Evolutionary conservation across 257 asterid species (phyloP).

Genomic region (Nicotiana tabacum): DNA sequence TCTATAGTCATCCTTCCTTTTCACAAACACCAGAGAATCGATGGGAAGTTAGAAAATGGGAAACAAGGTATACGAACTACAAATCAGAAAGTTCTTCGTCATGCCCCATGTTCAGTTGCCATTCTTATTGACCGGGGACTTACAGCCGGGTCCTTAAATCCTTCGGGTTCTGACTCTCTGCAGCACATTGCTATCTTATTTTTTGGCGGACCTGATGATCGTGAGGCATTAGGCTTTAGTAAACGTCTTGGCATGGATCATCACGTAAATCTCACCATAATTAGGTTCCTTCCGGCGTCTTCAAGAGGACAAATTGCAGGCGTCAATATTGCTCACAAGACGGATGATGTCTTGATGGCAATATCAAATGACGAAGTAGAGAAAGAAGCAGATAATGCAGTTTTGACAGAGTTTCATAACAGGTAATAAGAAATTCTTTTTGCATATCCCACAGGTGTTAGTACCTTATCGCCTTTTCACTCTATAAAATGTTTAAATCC

Average conservation of each 20-base stretch:
- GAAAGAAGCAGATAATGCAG: slow-evolving; percentile 53
- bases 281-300: slow-evolving; percentile 62
- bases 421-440: slow-evolving; percentile 39
- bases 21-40: slow-evolving; percentile 96
- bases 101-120: slow-evolving; percentile 79
- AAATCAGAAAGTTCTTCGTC: slow-evolving; percentile 79
- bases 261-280: slow-evolving; percentile 75
- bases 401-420: slow-evolving; percentile 68
- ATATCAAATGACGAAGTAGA: slow-evolving; percentile 56
- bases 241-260: slow-evolving; percentile 86
- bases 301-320: slow-evolving; percentile 38
- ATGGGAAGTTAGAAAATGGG: slow-evolving; percentile 81
- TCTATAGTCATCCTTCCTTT: slow-evolving; percentile 76
- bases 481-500: not conserved
- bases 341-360: slow-evolving; percentile 62
- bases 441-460: not conserved
- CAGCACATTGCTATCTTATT: slow-evolving; percentile 80
- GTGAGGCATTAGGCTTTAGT: slow-evolving; percentile 92
- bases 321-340: slow-evolving; percentile 47
- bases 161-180: slow-evolving; percentile 47
- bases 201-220: slow-evolving; percentile 95
- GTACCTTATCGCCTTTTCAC: not conserved
- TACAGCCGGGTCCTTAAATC: slow-evolving; percentile 43
- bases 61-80: slow-evolving; percentile 84
- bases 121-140: slow-evolving; percentile 90